Base-by-base conservation (phyloP, 192 early-diverging fungal species). In the Allomyces macrogynus region DNA sequence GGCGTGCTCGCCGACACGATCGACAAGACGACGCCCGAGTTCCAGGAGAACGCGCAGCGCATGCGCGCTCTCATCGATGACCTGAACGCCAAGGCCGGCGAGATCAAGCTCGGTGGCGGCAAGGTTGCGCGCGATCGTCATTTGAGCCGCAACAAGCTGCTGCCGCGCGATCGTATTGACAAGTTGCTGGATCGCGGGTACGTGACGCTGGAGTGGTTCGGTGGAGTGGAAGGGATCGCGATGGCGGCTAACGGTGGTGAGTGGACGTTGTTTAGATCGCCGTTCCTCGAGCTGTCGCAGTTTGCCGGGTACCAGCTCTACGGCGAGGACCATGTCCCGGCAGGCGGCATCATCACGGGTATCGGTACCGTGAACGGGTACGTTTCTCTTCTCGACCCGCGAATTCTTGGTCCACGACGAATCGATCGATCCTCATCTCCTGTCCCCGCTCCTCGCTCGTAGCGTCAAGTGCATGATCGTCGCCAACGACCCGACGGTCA, bases 401-500 rank as follows among this genome's bases (percentile, higher is more conserved):
- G 8, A 24, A 24, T 61, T 61, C 4, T 8, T 3, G 32, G 4
- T 4, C 32, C 32, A 40, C 32, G 8, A 8, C 24, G 23, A 9
- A 24, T 10, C 24, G 23, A 61, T 24, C n/a, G n/a, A n/a, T n/a
- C 8, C 61, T 61, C 23, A 24, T 8, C 9, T 61, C 24, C n/a
- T n/a, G n/a, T n/a, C n/a, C n/a, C n/a, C n/a, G n/a, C n/a, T n/a
- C n/a, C n/a, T n/a, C n/a, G n/a, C n/a, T n/a, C 32, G 11, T 68
- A 86, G 86, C 23, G 80, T 90, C 24, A 90, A 94, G 75, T 95
- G 95, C 76, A 87, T 97, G 81, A 85, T 97, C 63, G 89, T 97
- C 23, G 92, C 95, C 20, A 97, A 97, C 75, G 92, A 97, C 73
- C 87, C 91, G 3, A 97, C 95, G 1, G 95, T 97, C 64, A 97